phyloP scores from a whole-genome alignment of 2,329 filamentous ascomycete genomes.

The Curvularia eragrostidis region DNA sequence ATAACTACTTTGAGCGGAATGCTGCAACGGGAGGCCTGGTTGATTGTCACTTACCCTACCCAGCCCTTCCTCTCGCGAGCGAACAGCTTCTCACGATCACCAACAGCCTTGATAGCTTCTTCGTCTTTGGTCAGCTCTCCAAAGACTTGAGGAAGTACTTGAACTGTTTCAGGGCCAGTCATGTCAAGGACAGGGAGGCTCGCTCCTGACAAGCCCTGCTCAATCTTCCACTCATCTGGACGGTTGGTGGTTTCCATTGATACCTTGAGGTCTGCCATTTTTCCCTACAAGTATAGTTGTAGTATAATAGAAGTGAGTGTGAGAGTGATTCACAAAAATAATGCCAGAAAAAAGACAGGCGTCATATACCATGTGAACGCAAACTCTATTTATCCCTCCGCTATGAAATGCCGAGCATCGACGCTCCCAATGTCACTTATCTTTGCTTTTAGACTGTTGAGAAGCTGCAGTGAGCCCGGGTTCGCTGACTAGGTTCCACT shows the following conservation, averaged over 20 bases:
- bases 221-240: neutral
- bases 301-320: neutral
- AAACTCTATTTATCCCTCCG: neutral
- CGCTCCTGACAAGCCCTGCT: neutral
- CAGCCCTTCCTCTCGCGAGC: neutral
- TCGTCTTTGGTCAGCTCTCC: neutral
- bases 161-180: neutral
- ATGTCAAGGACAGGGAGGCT: neutral
- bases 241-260: neutral
- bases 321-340: neutral
- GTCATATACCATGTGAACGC: too few relatives aligned
- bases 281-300: neutral
- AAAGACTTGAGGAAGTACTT: neutral
- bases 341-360: neutral
- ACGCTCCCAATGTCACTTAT: neutral
- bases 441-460: neutral
- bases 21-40: neutral
- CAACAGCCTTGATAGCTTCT: neutral
- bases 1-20: neutral
- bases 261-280: neutral
- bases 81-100: neutral
- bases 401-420: neutral
- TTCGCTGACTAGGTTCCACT: neutral
- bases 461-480: neutral
- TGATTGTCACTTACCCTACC: neutral